Base-by-base conservation (phyloP, 2,329 filamentous ascomycete species). In the Thielaviopsis musarum region DNA sequence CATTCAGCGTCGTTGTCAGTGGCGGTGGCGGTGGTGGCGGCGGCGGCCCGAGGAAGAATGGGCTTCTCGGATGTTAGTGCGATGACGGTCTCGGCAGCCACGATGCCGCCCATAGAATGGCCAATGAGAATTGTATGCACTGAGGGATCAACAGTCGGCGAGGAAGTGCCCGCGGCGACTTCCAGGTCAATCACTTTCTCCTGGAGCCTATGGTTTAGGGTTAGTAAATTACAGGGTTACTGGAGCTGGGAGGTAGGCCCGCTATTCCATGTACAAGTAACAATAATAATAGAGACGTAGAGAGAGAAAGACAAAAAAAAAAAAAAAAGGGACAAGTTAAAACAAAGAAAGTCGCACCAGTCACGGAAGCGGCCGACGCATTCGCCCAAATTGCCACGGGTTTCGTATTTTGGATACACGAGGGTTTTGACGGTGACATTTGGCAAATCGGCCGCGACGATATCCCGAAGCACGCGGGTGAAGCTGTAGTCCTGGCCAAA, bases 161-260 rank as follows among this genome's bases (percentile, higher is more conserved):
- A 91, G 1, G 87, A 81, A 0, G 89, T 91, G 53, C 78, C 77
- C 65, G 87, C 86, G 28, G 79, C 83, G 60, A 96, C 91, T 72
- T 98, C 91, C 66, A 96, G 76, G 70, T 97, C 93, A 66, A 97
- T 96, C 66, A 97, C 88, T 66, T 88, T 88, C 68, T 96, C 85
- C 64, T 91, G 83, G 17, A 97, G 81, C 88, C 85, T 89, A 22
- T 15, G 19, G 28, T 30, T n/a, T 54, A 30, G n/a, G n/a, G 24
- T 28, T 48, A 38, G n/a, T 19, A 38, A 19, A 9, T 7, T 54
- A 4, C 6, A 48, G 49, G 15, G 17, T 52, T 38, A 22, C 15
- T 45, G 12, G 26, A 41, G 22, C 45, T 26, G 19, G 30, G 19
- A 30, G 28, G n/a, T n/a, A n/a, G n/a, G n/a, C 13, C 4, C 34